Base-by-base conservation (phyloP, 305 asterid genomes). In the Solanum hybrid region DNA sequence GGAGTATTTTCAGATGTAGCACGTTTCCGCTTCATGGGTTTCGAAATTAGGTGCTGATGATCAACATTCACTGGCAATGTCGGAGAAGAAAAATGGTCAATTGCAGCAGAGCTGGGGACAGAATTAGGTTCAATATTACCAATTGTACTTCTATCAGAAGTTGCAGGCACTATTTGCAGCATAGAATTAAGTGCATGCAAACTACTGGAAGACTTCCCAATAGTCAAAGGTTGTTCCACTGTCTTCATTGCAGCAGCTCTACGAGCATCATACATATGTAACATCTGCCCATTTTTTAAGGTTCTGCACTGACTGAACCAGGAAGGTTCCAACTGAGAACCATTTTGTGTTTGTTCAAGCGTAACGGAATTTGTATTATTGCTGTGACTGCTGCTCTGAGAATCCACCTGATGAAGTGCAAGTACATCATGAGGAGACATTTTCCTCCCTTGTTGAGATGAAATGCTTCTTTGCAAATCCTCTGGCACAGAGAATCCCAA, bases 1-100 rank as follows among this genome's bases (percentile, higher is more conserved):
- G 98, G 94, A 90, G 85, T 91, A 90, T 88, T 92, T 88, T 92
- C 94, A 87, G 92, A 92, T 72, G 95, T 89, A 85, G 93, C 95
- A 92, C 87, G 92, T 93, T 94, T 94, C 24, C 97, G 96, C 93
- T 96, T 97, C 91, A 92, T 93, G 89, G 95, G 92, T 88, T 91
- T 90, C 92, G 60, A 88, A 76, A 88, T 80, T 84, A 90, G 93
- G 90, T 90, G 91, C 88, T 92, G 91, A 89, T 91, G 93, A 90
- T 72, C 91, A 89, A 32, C 17, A 71, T 69, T 66, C 42, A 8
- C 80, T 26, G 84, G 89, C 82, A 87, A 79, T 29, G 85, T 75
- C n/a, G 85, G 80, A 35, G 75, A 56, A 78, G 84, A 66, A 34
- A 87, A 77, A 15, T 60, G 88, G 84, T 86, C 89, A 64, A 45